These are phyloP conservation scores for Vigna trinervia DNA, from an alignment of 306 rosid genomes.

Conservation along the genomic window DNA sequence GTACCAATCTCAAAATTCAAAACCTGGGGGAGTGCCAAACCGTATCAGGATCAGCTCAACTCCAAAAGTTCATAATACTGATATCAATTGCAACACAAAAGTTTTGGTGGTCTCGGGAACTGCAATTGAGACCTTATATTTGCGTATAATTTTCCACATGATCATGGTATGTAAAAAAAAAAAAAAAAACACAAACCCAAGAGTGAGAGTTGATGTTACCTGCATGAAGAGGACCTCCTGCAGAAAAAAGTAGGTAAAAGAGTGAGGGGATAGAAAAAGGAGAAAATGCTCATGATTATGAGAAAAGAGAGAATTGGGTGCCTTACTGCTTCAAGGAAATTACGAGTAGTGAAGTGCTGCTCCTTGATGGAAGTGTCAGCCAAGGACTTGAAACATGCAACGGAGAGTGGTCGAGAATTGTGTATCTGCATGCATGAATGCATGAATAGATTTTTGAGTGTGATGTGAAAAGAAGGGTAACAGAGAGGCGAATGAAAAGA, in stretches of 20 bases:
- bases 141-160: no score
- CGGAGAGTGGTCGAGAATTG: constrained; percentile 59
- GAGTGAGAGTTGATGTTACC: constrained; percentile 49
- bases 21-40: constrained; percentile 53
- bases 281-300: neutral
- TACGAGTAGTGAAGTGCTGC: constrained; percentile 73
- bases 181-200: no score
- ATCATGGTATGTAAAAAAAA: no score
- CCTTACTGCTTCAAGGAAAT: constrained; percentile 81
- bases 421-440: constrained; percentile 54
- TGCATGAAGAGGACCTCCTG: constrained; percentile 87
- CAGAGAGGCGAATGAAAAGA: neutral
- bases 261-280: constrained; percentile 9
- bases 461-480: neutral
- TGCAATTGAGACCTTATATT: no score
- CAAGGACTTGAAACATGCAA: constrained; percentile 64
- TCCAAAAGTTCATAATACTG: constrained; percentile 1
- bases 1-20: constrained; percentile 85
- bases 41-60: constrained; percentile 20
- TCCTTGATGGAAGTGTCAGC: constrained; percentile 69
- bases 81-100: neutral
- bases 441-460: neutral
- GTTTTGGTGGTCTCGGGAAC: neutral
- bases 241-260: constrained; percentile 27
- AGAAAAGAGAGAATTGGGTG: neutral